Percentiles rank a stretch among this genome's conserved stretches.
phyloP scores from a whole-genome alignment of 2,329 filamentous ascomycete species.

The Stagonosporopsis vannaccii region DNA sequence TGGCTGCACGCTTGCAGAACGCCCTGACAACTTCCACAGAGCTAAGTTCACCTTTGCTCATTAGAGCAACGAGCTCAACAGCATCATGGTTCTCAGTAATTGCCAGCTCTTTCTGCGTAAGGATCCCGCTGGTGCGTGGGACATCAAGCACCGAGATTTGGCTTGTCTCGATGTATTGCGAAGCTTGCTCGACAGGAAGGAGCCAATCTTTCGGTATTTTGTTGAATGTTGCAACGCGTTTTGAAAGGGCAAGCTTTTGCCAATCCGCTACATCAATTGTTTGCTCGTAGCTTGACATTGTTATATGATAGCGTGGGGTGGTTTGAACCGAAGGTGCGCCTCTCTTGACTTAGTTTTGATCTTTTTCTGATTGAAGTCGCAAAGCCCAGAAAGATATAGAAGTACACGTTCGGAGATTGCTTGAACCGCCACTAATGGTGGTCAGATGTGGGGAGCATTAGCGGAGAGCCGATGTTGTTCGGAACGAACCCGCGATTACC shows the following conservation, averaged over 20 bases:
- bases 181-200: slow-evolving; percentile 31
- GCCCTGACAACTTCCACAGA: slow-evolving; percentile 58
- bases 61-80: slow-evolving; percentile 36
- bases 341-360: too few relatives aligned
- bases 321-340: background rate
- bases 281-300: background rate
- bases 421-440: background rate
- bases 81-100: slow-evolving; percentile 49
- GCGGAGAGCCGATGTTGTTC: slow-evolving; percentile 16
- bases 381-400: background rate
- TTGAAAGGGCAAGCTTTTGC: slow-evolving; percentile 39
- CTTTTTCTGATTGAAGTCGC: too few relatives aligned
- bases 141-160: slow-evolving; percentile 40
- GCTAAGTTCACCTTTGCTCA: slow-evolving; percentile 31
- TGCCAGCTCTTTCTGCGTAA: slow-evolving; percentile 41
- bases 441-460: slow-evolving; percentile 5
- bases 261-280: slow-evolving; percentile 31
- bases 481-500: background rate
- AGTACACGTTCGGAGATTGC: background rate
- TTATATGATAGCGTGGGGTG: background rate
- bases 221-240: slow-evolving; percentile 32
- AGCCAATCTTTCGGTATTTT: slow-evolving; percentile 47
- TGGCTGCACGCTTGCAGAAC: slow-evolving; percentile 61
- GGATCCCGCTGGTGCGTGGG: slow-evolving; percentile 39
- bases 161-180: slow-evolving; percentile 28